Base-by-base conservation (phyloP, 1,139 yeast genomes). In the Geotrichum cucujoidarum region DNA sequence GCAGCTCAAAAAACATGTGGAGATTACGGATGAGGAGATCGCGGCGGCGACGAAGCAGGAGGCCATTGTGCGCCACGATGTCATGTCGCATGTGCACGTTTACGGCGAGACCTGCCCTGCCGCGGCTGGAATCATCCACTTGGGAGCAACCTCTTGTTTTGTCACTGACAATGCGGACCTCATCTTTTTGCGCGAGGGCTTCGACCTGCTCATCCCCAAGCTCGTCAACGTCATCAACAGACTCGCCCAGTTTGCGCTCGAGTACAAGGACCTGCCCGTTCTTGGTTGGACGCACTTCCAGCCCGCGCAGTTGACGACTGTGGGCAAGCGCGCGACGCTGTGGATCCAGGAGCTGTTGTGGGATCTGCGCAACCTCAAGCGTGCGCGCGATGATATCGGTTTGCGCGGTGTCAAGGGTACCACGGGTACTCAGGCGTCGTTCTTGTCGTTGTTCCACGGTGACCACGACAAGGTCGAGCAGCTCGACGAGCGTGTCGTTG, bases 221-320 rank as follows among this genome's bases (percentile, higher is more conserved):
- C 78, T 92, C 62, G 97, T 89, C 61, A 92, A 92, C 61, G 98
- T 94, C 55, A 92, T 92, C 62, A 84, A 90, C 74, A 81, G 95
- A 69, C 76, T 92, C 67, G 72, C 90, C 52, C 74, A 84, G 65
- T 92, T 94, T 69, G 97, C 98, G 45, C 65, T 88, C 57, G 81
- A 86, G 67, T 80, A 92, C 75, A 92, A 92, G 74, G 97, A 92
- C 68, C 71, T 89, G 70, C 98, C 99, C 40, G 97, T 90, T 43
- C 78, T 92, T 58, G 99, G 99, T 35, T 92, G 97, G 97, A 92
- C 99, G 52, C 99, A 92, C 71, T 92, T 92, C 80, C 99, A 92
- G 73, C 99, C 99, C 18, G 98, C 98, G 50, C 99, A 92, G 74
- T 79, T 94, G 66, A 90, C 97, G 56, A 92, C 99, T 39, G 95